Conservation (phyloP, 2,329 filamentous ascomycete species). For the Cercospora beticola region DNA sequence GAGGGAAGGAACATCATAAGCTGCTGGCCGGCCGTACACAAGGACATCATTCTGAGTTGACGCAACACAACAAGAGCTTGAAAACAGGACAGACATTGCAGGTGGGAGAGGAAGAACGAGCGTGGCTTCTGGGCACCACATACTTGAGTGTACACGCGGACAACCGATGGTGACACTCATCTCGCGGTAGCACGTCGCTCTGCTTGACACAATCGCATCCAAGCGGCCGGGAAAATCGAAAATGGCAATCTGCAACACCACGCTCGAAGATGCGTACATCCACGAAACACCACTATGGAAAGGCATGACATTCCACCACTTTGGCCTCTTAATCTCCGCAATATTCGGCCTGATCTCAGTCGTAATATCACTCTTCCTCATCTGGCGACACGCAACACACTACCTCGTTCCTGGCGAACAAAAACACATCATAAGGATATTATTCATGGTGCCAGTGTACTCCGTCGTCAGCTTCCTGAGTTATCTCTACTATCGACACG, state of each 20-base stretch:
- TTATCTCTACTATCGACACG: slow-evolving; percentile 71
- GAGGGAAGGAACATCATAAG: background rate
- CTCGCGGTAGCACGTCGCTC: background rate
- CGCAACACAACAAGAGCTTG: background rate
- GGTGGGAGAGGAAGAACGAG: background rate
- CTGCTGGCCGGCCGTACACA: background rate
- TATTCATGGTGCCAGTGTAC: slow-evolving; percentile 86
- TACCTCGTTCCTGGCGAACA: slow-evolving; percentile 62
- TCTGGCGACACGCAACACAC: slow-evolving; percentile 59
- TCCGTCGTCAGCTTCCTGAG: slow-evolving; percentile 71
- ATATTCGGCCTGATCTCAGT: slow-evolving; percentile 55
- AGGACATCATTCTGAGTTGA: background rate
- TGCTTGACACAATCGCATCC: background rate
- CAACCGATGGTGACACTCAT: background rate
- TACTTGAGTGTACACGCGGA: background rate
- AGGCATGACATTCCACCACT: slow-evolving; percentile 56
- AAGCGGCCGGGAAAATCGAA: background rate
- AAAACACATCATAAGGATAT: slow-evolving; percentile 76
- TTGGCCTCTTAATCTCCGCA: slow-evolving; percentile 56
- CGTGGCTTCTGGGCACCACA: background rate
- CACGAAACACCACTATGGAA: slow-evolving; percentile 53
- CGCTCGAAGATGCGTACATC: slow-evolving; percentile 45
- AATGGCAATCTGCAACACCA: slow-evolving; percentile 49
- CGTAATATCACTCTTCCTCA: slow-evolving; percentile 53
- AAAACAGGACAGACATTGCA: background rate